These are phyloP conservation scores for Colletotrichum noveboracense DNA, from an alignment of 2,329 filamentous ascomycete genomes.

Conservation along the genomic window DNA sequence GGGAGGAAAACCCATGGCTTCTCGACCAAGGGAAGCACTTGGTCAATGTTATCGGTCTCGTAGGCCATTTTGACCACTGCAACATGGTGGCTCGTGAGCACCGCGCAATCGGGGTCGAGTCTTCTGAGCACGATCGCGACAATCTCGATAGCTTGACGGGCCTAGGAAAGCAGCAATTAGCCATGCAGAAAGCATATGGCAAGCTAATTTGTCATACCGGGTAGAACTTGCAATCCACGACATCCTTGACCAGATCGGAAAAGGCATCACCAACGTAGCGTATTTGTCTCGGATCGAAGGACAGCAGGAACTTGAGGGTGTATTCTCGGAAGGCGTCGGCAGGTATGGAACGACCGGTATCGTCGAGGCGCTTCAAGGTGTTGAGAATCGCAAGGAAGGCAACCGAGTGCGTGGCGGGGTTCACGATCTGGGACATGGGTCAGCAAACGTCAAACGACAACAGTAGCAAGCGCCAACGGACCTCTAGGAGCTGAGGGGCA, in stretches of 20 bases:
- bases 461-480: conserved; percentile 24
- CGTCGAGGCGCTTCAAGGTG: conserved; percentile 32
- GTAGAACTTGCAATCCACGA: conserved; percentile 43
- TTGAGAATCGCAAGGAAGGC: conserved; percentile 57
- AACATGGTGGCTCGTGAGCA: conserved; percentile 70
- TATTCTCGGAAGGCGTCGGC: conserved; percentile 41
- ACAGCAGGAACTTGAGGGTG: conserved; percentile 48
- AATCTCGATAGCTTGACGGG: conserved; percentile 49
- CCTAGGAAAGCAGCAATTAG: conserved; percentile 36
- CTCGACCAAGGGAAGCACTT: conserved; percentile 66
- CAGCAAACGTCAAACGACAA: not conserved
- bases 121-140: conserved; percentile 62
- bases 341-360: not conserved
- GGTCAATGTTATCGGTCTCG: conserved; percentile 55
- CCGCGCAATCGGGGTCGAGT: conserved; percentile 69
- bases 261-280: conserved; percentile 54
- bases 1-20: conserved; percentile 72
- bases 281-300: conserved; percentile 57
- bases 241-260: conserved; percentile 46
- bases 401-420: conserved; percentile 55
- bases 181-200: not conserved
- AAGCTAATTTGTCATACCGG: conserved; percentile 39
- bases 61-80: conserved; percentile 64
- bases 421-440: conserved; percentile 41
- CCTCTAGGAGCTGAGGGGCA: conserved; percentile 46